Percentiles rank a stretch among this genome's conserved stretches.
These are phyloP conservation scores for Mycosphaerelloides madeirae DNA, from an alignment of 2,329 filamentous ascomycete genomes.

Conservation along the genomic window DNA sequence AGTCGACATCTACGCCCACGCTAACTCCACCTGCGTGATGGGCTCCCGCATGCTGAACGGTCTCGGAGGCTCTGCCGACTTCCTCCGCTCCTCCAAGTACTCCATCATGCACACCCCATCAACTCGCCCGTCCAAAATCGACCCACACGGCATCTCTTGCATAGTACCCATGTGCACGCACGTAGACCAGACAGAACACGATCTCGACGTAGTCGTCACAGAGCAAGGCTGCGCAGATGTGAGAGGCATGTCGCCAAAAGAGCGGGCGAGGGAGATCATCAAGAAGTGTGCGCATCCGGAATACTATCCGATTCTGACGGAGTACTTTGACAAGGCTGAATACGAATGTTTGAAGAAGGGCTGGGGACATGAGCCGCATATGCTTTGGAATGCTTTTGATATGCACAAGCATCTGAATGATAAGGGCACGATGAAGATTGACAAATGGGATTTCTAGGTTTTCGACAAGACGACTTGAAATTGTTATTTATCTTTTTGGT, in stretches of 20 bases:
- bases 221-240: conserved; percentile 79
- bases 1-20: conserved; percentile 91
- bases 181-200: conserved; percentile 88
- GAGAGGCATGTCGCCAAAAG: conserved; percentile 70
- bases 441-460: conserved; percentile 53
- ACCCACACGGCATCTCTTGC: conserved; percentile 75
- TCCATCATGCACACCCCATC: conserved; percentile 91
- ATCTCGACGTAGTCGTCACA: conserved; percentile 82
- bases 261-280: conserved; percentile 80
- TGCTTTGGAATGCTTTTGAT: conserved; percentile 81
- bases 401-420: conserved; percentile 80
- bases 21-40: conserved; percentile 87
- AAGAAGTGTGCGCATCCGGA: conserved; percentile 80
- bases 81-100: conserved; percentile 74
- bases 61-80: conserved; percentile 75
- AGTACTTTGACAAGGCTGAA: conserved; percentile 83
- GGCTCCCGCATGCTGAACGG: conserved; percentile 84
- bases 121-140: conserved; percentile 72
- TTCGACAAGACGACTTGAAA: no score
- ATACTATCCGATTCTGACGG: conserved; percentile 73
- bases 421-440: conserved; percentile 85
- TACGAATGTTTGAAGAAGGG: conserved; percentile 80
- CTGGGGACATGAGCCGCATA: conserved; percentile 84
- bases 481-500: no score
- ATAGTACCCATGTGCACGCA: conserved; percentile 95